Evolutionary conservation across 176 grass and related monocot genomes (phyloP).

Genomic region (Musa beccarii): DNA sequence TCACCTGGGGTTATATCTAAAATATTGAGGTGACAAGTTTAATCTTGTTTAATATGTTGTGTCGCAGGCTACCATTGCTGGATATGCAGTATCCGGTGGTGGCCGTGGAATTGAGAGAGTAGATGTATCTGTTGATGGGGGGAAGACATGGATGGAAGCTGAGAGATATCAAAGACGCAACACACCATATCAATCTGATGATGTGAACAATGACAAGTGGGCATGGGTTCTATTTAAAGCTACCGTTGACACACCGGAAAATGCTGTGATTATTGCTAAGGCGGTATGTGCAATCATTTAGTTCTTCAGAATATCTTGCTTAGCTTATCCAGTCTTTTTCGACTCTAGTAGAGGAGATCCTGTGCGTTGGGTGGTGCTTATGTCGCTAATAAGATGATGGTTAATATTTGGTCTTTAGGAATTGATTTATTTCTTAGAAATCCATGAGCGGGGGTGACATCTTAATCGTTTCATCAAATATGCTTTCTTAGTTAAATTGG

Average conservation of each 20-base stretch:
- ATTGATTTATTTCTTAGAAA: no score
- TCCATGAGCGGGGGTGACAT: no score
- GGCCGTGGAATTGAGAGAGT: conserved; percentile 46
- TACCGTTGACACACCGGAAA: conserved; percentile 20
- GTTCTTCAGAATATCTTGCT: neutral
- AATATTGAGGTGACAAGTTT: neutral
- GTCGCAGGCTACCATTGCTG: conserved; percentile 26
- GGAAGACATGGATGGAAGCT: conserved; percentile 47
- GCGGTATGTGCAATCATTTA: conserved; percentile 22
- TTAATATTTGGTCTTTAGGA: no score
- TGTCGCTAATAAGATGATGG: no score
- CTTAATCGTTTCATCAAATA: no score
- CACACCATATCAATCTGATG: conserved; percentile 29
- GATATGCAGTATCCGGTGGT: conserved; percentile 41
- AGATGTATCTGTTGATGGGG: conserved; percentile 38
- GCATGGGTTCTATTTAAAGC: conserved; percentile 46
- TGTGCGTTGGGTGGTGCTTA: no score
- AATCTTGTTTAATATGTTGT: neutral
- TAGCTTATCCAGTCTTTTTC: neutral
- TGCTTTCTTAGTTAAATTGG: no score
- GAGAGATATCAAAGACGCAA: conserved; percentile 26
- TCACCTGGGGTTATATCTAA: neutral
- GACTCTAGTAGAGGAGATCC: neutral
- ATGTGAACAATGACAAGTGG: conserved; percentile 40
- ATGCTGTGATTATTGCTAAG: conserved; percentile 33